A percentile compares a stretch with the other conserved stretches of the same genome.
Evolutionary conservation across 2,329 filamentous ascomycete species (phyloP).

Genomic region (Cylindrodendrum hubeiense): DNA sequence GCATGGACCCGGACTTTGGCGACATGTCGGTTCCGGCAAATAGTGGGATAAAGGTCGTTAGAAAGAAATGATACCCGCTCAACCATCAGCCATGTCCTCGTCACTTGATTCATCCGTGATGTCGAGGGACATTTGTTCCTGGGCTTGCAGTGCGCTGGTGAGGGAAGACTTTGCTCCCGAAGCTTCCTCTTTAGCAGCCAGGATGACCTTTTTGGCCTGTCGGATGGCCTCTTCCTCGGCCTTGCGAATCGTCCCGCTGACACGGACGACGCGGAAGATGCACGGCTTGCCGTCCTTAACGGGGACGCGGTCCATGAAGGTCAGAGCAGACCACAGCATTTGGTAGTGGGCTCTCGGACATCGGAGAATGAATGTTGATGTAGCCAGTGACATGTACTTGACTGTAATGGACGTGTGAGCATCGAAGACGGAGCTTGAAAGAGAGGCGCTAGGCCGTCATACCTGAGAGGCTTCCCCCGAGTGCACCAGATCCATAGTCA

Average conservation of each 20-base stretch:
- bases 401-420: slow-evolving; percentile 65
- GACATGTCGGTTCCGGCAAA: slow-evolving; percentile 66
- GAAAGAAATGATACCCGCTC: slow-evolving; percentile 69
- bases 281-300: slow-evolving; percentile 72
- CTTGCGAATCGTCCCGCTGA: slow-evolving; percentile 94
- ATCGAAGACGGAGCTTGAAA: not conserved
- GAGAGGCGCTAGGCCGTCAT: slow-evolving; percentile 33
- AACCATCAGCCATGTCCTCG: slow-evolving; percentile 59
- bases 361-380: slow-evolving; percentile 91
- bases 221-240: slow-evolving; percentile 90
- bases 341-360: slow-evolving; percentile 86
- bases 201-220: slow-evolving; percentile 78
- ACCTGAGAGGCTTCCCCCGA: slow-evolving; percentile 79
- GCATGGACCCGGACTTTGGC: slow-evolving; percentile 62
- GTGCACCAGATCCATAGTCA: slow-evolving; percentile 85
- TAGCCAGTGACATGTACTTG: slow-evolving; percentile 93
- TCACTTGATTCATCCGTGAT: slow-evolving; percentile 60
- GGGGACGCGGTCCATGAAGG: slow-evolving; percentile 80
- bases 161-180: slow-evolving; percentile 34
- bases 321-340: slow-evolving; percentile 90
- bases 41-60: slow-evolving; percentile 79
- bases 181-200: slow-evolving; percentile 68
- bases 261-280: slow-evolving; percentile 85
- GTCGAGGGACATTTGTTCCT: slow-evolving; percentile 55
- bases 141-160: slow-evolving; percentile 31